Base-by-base conservation (phyloP, 2,329 filamentous ascomycete species). In the Massarina eburnea region DNA sequence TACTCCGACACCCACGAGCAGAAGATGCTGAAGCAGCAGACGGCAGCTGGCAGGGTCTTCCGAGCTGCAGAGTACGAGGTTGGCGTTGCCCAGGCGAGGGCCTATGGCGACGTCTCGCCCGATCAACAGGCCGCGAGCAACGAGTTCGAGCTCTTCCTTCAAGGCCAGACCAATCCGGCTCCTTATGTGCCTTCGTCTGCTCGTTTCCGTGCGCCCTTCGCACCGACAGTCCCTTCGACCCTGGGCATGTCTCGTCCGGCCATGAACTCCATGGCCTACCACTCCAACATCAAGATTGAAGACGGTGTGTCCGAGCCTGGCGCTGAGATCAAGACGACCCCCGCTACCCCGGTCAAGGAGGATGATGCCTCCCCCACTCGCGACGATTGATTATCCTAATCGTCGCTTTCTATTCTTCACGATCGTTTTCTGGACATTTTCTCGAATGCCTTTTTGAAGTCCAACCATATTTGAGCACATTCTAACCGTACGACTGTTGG, bases 1-100 rank as follows among this genome's bases (percentile, higher is more conserved):
- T 99, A 95, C 70, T 92, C 95, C 52, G 94, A 99, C 66, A 99
- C 94, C 29, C 89, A 94, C 44, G 88, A 92, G 52, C 94, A 99
- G 73, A 99, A 99, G 77, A 84, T 94, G 67, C 80, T 99, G 58
- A 99, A 99, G 80, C 88, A 94, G 54, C 88, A 96, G 67, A 97
- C 92, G 33, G 91, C 94, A 24, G 91, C 96, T 68, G 89, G 91
- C 46, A 91, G 94, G 50, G 90, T 95, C 65, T 97, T 96, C 75
- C 89, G 94, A 48, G 94, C 92, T 47, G 94, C 94, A 46, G 94
- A 97, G 76, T 97, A 97, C 74, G 75, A 76, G 47, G 66, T 70
- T 45, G 70, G 70, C 49, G 70, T 72, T 48, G 63, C 65, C 41
- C 67, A 71, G 48, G 67, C 67, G 59, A 63, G 67, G 49, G 68